Percentiles rank a stretch among this genome's conserved stretches.
Conservation (phyloP, 257 asterid genomes). For the Gynochthodes officinalis region DNA sequence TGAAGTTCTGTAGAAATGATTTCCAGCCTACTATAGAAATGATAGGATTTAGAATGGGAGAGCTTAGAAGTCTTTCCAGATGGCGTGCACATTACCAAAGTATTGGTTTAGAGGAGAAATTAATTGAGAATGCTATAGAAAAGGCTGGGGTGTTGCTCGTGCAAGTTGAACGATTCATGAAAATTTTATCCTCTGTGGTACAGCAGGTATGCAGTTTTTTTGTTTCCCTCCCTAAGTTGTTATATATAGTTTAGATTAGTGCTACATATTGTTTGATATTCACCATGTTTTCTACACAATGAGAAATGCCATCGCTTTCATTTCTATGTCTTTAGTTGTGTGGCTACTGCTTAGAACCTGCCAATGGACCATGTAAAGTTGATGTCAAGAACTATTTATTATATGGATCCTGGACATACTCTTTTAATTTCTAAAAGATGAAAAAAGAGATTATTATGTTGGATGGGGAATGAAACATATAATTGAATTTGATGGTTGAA, state of each 20-base stretch:
- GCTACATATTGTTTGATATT: not conserved
- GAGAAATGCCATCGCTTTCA: too few species aligned
- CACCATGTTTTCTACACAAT: not conserved
- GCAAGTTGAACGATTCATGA: too few species aligned
- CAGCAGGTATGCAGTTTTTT: slow-evolving; percentile 59
- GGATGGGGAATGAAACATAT: not conserved
- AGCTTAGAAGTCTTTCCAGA: slow-evolving; percentile 81
- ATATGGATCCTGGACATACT: not conserved
- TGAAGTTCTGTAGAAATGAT: slow-evolving; percentile 21
- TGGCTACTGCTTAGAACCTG: too few species aligned
- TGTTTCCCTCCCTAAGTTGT: not conserved
- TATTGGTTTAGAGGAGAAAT: slow-evolving; percentile 80
- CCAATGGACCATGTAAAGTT: too few species aligned
- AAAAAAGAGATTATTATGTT: not conserved
- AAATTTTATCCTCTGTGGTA: slow-evolving; percentile 75
- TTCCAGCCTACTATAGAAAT: slow-evolving; percentile 97
- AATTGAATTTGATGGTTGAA: not conserved
- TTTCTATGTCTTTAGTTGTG: too few species aligned
- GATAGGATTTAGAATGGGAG: slow-evolving; percentile 86
- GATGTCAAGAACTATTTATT: not conserved
- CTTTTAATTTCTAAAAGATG: too few species aligned
- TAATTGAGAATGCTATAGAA: slow-evolving; percentile 75
- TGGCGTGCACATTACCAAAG: slow-evolving; percentile 85
- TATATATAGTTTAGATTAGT: not conserved
- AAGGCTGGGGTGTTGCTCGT: slow-evolving; percentile 77